A percentile compares a stretch with the other conserved stretches of the same genome.
These are phyloP conservation scores for Dillenia turbinata DNA, from an alignment of 164 flowering plant species.

Conservation along the genomic window DNA sequence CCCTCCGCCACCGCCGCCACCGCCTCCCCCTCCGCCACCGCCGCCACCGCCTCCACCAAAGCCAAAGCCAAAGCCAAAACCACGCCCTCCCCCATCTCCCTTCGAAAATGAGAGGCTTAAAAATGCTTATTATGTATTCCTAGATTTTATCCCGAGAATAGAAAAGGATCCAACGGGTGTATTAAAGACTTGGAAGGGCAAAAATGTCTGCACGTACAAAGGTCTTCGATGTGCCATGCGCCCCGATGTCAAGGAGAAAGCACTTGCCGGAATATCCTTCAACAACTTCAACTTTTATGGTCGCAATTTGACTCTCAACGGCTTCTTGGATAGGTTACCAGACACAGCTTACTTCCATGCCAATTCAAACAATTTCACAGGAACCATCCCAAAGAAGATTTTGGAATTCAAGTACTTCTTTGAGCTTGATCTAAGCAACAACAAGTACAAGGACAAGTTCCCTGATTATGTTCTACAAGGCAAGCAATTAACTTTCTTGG, in stretches of 20 bases:
- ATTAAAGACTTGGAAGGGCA: constrained; percentile 35
- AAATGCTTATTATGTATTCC: too few relatives aligned
- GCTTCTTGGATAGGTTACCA: constrained; percentile 8
- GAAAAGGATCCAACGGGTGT: constrained; percentile 19
- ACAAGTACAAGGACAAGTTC: constrained; percentile 10
- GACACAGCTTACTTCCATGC: constrained; percentile 21
- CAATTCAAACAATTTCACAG: constrained; percentile 20
- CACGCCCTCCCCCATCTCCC: too few relatives aligned
- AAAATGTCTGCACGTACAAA: constrained; percentile 31
- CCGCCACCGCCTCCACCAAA: too few relatives aligned
- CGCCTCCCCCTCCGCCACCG: too few relatives aligned
- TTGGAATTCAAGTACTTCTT: constrained; percentile 8
- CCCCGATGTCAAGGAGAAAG: constrained; percentile 18
- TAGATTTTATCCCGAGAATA: too few relatives aligned
- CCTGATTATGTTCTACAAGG: constrained; percentile 5
- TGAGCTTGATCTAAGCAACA: constrained; percentile 22
- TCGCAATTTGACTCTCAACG: background rate
- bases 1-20: too few relatives aligned
- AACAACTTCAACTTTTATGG: constrained; percentile 9
- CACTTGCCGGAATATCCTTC: constrained; percentile 11
- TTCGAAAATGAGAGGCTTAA: too few relatives aligned
- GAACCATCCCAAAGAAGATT: background rate
- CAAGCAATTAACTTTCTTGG: constrained; percentile 10
- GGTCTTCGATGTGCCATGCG: constrained; percentile 35
- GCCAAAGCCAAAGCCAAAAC: too few relatives aligned